Conservation (phyloP, 2,329 filamentous ascomycete species). For the Metarhizium guizhouense region DNA sequence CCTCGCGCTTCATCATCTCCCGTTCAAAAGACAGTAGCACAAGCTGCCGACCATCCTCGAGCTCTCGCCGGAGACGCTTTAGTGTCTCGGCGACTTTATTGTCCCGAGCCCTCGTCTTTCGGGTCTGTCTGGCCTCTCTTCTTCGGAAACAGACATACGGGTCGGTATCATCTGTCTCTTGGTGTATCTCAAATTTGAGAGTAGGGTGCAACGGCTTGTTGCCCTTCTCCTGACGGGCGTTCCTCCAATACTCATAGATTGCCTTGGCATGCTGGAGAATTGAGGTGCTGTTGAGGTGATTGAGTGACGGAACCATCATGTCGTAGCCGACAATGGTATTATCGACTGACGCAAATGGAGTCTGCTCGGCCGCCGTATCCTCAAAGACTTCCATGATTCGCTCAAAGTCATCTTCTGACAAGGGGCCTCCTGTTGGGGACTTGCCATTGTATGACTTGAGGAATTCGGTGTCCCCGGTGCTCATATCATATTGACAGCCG, state of each 20-base stretch:
- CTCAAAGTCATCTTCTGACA: slow-evolving; percentile 88
- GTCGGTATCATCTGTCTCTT: slow-evolving; percentile 90
- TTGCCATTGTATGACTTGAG: slow-evolving; percentile 78
- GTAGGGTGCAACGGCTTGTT: slow-evolving; percentile 67
- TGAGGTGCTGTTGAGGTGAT: slow-evolving; percentile 38
- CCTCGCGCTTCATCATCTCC: slow-evolving; percentile 69
- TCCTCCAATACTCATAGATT: slow-evolving; percentile 86
- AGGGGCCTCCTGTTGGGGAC: slow-evolving; percentile 51
- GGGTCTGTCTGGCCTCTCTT: slow-evolving; percentile 85
- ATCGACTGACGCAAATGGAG: slow-evolving; percentile 84
- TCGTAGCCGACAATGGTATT: slow-evolving; percentile 74
- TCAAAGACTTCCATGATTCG: slow-evolving; percentile 93
- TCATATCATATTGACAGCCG: slow-evolving; percentile 89
- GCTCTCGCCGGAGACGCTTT: slow-evolving; percentile 79
- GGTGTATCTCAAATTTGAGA: slow-evolving; percentile 89
- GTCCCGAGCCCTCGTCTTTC: slow-evolving; percentile 90
- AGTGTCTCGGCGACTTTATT: slow-evolving; percentile 91
- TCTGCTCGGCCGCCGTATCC: slow-evolving; percentile 70
- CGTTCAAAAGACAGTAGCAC: slow-evolving; percentile 70
- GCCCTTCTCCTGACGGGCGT: slow-evolving; percentile 53
- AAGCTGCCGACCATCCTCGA: slow-evolving; percentile 80
- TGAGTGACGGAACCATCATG: slow-evolving; percentile 62
- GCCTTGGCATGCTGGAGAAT: slow-evolving; percentile 57
- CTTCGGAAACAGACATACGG: slow-evolving; percentile 97
- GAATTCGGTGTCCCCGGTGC: slow-evolving; percentile 77